These are phyloP conservation scores for Tetrastigma voinierianum DNA, from an alignment of 164 flowering plant genomes.

Conservation along the genomic window DNA sequence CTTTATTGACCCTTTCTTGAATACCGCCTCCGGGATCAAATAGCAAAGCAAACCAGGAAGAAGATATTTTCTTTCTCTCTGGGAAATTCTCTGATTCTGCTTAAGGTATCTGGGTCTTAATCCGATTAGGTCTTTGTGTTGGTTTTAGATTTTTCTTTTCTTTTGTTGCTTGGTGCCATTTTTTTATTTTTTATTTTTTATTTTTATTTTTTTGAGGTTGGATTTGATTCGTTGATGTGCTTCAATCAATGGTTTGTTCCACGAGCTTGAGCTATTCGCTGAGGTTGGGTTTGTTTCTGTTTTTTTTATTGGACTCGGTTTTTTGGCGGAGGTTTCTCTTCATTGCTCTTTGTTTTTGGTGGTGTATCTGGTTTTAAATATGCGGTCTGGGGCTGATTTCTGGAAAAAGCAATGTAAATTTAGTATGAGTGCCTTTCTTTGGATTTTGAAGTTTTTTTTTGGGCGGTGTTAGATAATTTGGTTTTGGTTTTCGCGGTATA, in stretches of 20 bases:
- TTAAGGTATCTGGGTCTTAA: constrained; percentile 16
- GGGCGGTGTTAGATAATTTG: no score
- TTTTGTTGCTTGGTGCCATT: constrained; percentile 11
- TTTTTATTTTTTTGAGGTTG: background rate
- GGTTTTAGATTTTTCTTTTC: constrained; percentile 1
- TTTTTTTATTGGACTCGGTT: constrained; percentile 2
- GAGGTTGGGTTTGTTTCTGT: background rate
- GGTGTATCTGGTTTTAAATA: no score
- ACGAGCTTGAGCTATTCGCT: no score
- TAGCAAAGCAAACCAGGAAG: background rate
- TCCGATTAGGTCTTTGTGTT: no score
- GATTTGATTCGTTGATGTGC: background rate
- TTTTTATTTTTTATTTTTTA: background rate
- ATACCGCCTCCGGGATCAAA: no score
- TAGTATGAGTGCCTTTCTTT: no score
- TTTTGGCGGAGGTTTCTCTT: background rate
- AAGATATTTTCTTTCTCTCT: background rate
- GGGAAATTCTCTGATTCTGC: background rate
- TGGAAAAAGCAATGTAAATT: no score
- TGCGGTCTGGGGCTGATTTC: no score
- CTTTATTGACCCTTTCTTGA: background rate
- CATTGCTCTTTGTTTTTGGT: background rate
- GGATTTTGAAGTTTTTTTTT: no score
- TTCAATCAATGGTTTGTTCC: no score
- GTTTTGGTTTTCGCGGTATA: background rate